phyloP scores from a whole-genome alignment of 2,329 filamentous ascomycete genomes.

The Hypomyces perniciosus region DNA sequence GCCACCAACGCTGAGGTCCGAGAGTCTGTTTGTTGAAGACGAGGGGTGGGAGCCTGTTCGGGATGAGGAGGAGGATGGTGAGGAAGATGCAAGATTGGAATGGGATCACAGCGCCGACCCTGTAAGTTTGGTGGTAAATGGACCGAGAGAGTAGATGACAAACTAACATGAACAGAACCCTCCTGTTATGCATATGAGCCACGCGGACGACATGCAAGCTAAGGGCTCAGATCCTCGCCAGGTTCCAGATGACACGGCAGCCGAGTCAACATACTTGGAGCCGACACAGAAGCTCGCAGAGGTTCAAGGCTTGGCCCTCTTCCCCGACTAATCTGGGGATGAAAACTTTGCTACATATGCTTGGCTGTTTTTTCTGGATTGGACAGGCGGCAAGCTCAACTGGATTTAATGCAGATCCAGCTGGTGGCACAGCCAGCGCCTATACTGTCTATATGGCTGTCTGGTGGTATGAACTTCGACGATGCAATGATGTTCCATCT shows the following conservation, averaged over 20 bases:
- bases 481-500: conserved; percentile 62
- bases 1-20: conserved; percentile 53
- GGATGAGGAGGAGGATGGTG: conserved; percentile 54
- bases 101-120: conserved; percentile 67
- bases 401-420: conserved; percentile 55
- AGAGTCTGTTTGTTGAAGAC: conserved; percentile 71
- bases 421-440: conserved; percentile 89
- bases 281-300: conserved; percentile 71
- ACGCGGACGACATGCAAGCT: conserved; percentile 25
- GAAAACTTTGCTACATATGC: background rate
- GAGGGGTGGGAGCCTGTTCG: conserved; percentile 68
- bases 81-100: conserved; percentile 60
- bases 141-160: background rate
- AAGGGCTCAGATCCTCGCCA: conserved; percentile 17
- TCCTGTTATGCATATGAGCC: conserved; percentile 38
- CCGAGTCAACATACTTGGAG: conserved; percentile 42
- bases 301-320: conserved; percentile 44
- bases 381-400: conserved; percentile 4
- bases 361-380: background rate
- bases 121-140: conserved; percentile 35
- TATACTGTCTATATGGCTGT: conserved; percentile 51
- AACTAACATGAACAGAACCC: conserved; percentile 36
- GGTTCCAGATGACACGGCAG: conserved; percentile 19
- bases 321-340: conserved; percentile 27
- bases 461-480: conserved; percentile 45